A percentile compares a stretch with the other conserved stretches of the same genome.
Evolutionary conservation across 2,329 filamentous ascomycete genomes (phyloP).

Genomic region (Coniochaeta sp.): DNA sequence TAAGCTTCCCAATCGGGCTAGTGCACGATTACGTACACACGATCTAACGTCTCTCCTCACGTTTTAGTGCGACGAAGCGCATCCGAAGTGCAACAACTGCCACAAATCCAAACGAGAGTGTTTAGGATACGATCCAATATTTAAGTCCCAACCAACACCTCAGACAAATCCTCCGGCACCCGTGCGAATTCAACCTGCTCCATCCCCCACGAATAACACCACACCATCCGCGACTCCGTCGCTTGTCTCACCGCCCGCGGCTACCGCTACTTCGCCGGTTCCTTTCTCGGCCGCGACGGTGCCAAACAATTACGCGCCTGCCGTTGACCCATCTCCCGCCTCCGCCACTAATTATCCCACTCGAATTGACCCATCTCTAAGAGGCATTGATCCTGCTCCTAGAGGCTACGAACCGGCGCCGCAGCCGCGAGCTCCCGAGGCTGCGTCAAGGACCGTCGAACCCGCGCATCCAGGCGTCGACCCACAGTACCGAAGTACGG

Average conservation of each 20-base stretch:
- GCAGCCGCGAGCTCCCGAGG: not conserved
- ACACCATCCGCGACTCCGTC: not conserved
- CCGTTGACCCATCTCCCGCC: constrained; percentile 14
- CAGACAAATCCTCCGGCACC: constrained; percentile 40
- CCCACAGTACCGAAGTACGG: not conserved
- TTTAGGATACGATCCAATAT: constrained; percentile 80
- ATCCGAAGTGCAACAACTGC: constrained; percentile 87
- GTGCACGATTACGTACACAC: not conserved
- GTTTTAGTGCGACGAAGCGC: constrained; percentile 87
- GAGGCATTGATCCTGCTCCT: constrained; percentile 11
- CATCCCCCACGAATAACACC: constrained; percentile 24
- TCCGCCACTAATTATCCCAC: constrained; percentile 28
- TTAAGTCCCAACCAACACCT: constrained; percentile 54
- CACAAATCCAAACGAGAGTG: constrained; percentile 85
- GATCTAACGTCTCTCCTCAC: not conserved
- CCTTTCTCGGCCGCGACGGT: constrained; percentile 35
- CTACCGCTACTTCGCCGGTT: constrained; percentile 31
- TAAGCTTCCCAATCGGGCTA: not conserved
- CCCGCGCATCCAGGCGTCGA: not conserved
- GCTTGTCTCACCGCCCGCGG: constrained; percentile 21
- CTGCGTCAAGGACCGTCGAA: not conserved
- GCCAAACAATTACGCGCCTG: constrained; percentile 30
- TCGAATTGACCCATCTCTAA: constrained; percentile 22
- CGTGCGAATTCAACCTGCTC: constrained; percentile 65
- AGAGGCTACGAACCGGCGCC: not conserved